Evolutionary conservation across 768 basidiomycete species (phyloP), one percentile per base, ranked within the genome.

Genomic region (Rhizopogon vulgaris): DNA sequence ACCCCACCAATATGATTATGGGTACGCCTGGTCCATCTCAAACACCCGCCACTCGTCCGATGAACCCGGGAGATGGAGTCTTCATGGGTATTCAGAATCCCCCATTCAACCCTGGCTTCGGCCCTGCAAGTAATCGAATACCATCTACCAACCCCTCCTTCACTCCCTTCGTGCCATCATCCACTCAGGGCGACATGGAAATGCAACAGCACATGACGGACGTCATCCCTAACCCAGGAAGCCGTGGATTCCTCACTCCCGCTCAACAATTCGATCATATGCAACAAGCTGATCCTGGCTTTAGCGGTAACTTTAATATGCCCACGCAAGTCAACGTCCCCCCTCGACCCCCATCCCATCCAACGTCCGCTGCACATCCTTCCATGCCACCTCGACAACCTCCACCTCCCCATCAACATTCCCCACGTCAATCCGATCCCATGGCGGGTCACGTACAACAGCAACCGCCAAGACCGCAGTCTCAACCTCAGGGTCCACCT

Each of bases 241-340:
- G 64, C 46, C 48, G 22, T 43, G 48, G 27, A 58, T 59, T 30
- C 78, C 78, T 75, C 11, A 85, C 84, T 0, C 83, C 85, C 2
- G 82, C 83, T 2, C 85, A 88, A 60, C 78, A 80, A 51, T 75
- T 78, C 54, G 79, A 79, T 51, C 75, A 81, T 59, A 80, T 83
- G 73, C 75, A 73, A 54, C 68, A 71, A 56, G 56, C 55, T 49
- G 68, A 72, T 42, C 61, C 53, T 34, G 5, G 4, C 24, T 76
- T 69, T 51, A 41, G 55, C 32, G 28, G 58, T 50, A 65, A 68
- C 56, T 75, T 73, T 48, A 64, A 64, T 22, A 61, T 68, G 39
- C 69, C 58, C 28, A 51, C 64, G 6, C 73, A 73, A 64, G 67
- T 54, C 64, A 75, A 62, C 63, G 69, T 64, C 4, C 73, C 64